A percentile compares a stretch with the other conserved stretches of the same genome.
Evolutionary conservation across 1,284 basidiomycete genomes (phyloP).

Genomic region (Cryptococcus deneoformans): DNA sequence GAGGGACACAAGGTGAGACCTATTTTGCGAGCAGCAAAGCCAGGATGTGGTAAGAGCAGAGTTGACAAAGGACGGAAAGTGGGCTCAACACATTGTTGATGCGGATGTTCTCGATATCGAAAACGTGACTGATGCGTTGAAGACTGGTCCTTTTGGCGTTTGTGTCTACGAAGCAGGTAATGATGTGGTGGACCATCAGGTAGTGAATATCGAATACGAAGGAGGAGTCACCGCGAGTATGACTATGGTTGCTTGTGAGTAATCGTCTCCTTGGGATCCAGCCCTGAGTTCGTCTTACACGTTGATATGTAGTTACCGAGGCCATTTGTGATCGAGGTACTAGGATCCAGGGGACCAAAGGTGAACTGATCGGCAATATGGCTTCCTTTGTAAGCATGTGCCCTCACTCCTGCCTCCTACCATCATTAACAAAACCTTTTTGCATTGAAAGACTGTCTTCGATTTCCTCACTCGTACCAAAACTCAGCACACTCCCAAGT

Average conservation of each 20-base stretch:
- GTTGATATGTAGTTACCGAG: constrained; percentile 23
- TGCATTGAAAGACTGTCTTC: constrained; percentile 56
- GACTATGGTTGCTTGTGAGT: constrained; percentile 60
- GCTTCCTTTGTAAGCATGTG: constrained; percentile 54
- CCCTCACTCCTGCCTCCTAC: no score
- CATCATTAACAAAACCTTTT: neutral
- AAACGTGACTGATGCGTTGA: constrained; percentile 64
- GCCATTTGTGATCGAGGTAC: constrained; percentile 71
- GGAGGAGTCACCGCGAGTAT: constrained; percentile 72
- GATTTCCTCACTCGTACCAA: constrained; percentile 63
- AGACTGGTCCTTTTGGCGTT: constrained; percentile 66
- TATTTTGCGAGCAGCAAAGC: neutral
- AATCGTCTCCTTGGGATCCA: neutral
- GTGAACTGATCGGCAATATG: constrained; percentile 82
- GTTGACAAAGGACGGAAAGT: constrained; percentile 5
- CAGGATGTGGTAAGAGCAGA: neutral
- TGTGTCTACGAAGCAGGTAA: constrained; percentile 81
- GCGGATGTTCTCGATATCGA: constrained; percentile 69
- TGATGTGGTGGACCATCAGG: constrained; percentile 77
- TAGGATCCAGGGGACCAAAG: constrained; percentile 72
- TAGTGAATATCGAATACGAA: constrained; percentile 77
- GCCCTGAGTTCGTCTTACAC: no score
- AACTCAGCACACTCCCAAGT: constrained; percentile 56
- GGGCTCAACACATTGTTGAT: constrained; percentile 58
- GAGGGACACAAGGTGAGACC: constrained; percentile 1